Conservation (phyloP, 106 monocot genomes). For the Phalaenopsis equestris region DNA sequence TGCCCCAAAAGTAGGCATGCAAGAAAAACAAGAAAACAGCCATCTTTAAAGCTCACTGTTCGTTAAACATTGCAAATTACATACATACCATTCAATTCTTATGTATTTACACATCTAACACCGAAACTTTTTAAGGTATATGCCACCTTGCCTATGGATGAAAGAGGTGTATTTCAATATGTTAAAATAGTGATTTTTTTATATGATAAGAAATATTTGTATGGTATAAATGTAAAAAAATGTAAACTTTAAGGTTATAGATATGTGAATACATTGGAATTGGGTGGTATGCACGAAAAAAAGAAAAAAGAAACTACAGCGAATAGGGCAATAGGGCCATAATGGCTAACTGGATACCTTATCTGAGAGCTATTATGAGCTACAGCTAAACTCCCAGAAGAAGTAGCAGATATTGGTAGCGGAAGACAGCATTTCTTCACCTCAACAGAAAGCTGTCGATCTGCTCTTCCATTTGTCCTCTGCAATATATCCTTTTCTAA, state of each 20-base stretch:
- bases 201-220: no score
- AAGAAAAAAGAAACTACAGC: background rate
- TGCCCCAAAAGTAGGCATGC: background rate
- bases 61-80: background rate
- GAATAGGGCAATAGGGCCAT: background rate
- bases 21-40: background rate
- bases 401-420: slow-evolving; percentile 11
- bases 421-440: slow-evolving; percentile 22
- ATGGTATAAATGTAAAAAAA: no score
- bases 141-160: no score
- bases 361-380: slow-evolving; percentile 21
- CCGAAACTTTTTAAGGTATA: no score
- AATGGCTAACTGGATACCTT: slow-evolving; percentile 38
- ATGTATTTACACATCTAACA: no score
- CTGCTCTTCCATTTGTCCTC: slow-evolving; percentile 15
- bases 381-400: slow-evolving; percentile 20
- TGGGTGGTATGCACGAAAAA: no score
- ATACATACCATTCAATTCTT: no score
- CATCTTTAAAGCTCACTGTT: background rate
- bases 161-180: no score
- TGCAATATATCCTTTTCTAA: slow-evolving; percentile 9
- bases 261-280: no score
- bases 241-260: no score
- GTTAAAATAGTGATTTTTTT: no score
- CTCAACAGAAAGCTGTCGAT: slow-evolving; percentile 18